Conservation (phyloP, 768 basidiomycete species). For the Trametes villosa region DNA sequence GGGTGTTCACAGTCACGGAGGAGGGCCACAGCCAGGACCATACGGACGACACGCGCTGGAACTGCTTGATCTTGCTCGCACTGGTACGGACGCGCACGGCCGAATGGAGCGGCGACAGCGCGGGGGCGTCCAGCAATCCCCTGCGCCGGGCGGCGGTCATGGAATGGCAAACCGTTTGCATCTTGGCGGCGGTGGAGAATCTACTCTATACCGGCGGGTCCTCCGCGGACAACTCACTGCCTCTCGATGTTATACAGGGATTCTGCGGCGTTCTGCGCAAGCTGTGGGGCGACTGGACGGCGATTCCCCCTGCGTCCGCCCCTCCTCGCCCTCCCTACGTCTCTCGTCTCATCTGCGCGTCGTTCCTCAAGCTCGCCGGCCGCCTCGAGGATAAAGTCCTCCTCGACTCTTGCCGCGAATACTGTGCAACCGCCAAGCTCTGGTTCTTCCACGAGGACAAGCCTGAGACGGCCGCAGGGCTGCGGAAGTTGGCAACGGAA, state of each 20-base stretch:
- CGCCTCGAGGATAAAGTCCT: slow-evolving; percentile 13
- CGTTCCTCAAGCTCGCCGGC: slow-evolving; percentile 28
- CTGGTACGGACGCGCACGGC: slow-evolving; percentile 6
- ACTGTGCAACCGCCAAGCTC: not conserved
- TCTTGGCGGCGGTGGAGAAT: slow-evolving; percentile 16
- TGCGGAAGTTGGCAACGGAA: slow-evolving; percentile 15
- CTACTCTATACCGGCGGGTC: not conserved
- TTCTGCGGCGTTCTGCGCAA: slow-evolving; percentile 21
- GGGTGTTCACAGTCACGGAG: not conserved
- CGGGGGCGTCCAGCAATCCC: not conserved
- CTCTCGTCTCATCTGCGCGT: slow-evolving; percentile 19
- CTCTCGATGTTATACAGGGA: slow-evolving; percentile 6
- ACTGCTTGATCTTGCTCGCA: slow-evolving; percentile 17
- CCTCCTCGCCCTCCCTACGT: slow-evolving; percentile 8
- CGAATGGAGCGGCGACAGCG: not conserved
- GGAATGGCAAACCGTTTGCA: slow-evolving; percentile 27
- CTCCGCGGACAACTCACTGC: not conserved
- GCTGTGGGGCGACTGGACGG: slow-evolving; percentile 42
- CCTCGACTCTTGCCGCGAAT: slow-evolving; percentile 13
- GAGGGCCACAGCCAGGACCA: not conserved
- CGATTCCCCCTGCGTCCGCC: not conserved
- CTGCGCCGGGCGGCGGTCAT: slow-evolving; percentile 13
- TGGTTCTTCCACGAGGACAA: slow-evolving; percentile 5
- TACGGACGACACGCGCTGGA: slow-evolving; percentile 13
- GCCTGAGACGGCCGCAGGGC: not conserved